Evolutionary conservation across 139 green algal species (phyloP), one percentile per base, ranked within the genome.

Genomic region (Chlamydomonas sp.): DNA sequence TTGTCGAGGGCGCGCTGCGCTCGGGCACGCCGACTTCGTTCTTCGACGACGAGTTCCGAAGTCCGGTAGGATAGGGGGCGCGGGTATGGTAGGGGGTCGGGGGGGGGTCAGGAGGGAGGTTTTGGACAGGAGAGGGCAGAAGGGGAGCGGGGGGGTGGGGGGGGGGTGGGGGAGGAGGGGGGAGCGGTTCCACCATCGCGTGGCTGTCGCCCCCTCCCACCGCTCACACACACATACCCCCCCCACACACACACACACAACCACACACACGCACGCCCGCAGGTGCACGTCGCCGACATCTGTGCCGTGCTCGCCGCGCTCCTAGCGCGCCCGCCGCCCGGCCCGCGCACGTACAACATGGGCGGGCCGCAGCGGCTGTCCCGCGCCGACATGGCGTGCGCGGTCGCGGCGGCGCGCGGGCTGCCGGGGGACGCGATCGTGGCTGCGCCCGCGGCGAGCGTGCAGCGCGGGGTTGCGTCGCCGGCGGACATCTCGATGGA

Each of bases 401-500:
- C 38, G 65, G 65, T 71, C 26, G 6, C 8, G 6, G 50, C 13
- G n/a, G 13, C 13, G 13, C 43, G 43, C 20, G 43, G 43, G n/a
- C n/a, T n/a, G 13, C 10, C 39, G 39, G 39, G 13, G 8, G 10
- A 50, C 39, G 39, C 39, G 13, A 50, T n/a, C 8, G 13, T n/a
- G 8, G 39, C 39, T 50, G 39, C 39, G 26, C n/a, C n/a, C n/a
- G 29, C 16, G 28, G 54, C 31, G 28, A 8, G 5, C 47, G 29
- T 70, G 35, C 38, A 71, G 65, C 43, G 3, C 39, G n/a, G n/a
- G 28, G 65, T 71, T 4, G 39, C 65, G 29, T 63, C 43, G 43
- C 65, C 65, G 3, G 16, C 43, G 20, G 65, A 71, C 38, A 71
- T 71, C 65, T 63, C 43, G 43, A 71, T 71, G 65, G 47, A 6